Base-by-base conservation (phyloP, 2,329 filamentous ascomycete species). In the Pseudogymnoascus sp. region DNA sequence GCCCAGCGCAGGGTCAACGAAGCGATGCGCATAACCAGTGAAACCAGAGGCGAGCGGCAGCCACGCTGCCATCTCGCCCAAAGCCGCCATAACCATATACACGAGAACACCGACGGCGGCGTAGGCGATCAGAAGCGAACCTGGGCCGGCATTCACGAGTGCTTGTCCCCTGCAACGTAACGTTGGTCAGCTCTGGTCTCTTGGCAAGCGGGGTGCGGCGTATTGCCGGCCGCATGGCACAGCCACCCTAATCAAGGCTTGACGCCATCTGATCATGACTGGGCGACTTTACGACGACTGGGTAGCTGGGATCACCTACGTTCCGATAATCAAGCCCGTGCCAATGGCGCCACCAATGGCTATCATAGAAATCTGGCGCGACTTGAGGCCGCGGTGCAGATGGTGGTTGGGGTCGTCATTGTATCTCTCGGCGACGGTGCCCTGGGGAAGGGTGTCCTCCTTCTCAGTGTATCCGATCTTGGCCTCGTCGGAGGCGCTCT, bases 1-100 rank as follows among this genome's bases (percentile, higher is more conserved):
- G 60, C 90, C 90, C 25, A 94, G 81, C 63, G 89, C 88, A 60
- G 89, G 89, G 68, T 94, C 89, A 69, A 86, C 88, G 76, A 91
- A 94, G 57, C 90, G 82, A 63, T 85, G 82, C 22, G 90, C 89
- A 70, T 92, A 94, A 69, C 88, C 88, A 63, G 89, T 89, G 74
- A 94, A 95, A 67, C 90, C 90, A 71, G 87, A 85, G 60, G 85
- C 83, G 68, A 92, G 79, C 58, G 90, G 90, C 35, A 94, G 74
- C 88, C 88, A 94, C 59, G 89, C 83, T 7, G 89, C 88, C 88
- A 94, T 94, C 74, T 93, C 89, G 65, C 89, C 90, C 3, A 94
- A 83, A 61, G 84, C 86, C 62, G 86, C 86, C 88, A 94, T 92
- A 67, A 94, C 89, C 41, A 91, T 76, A 74, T 86, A 94, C 66